A percentile compares a stretch with the other conserved stretches of the same genome.
Conservation (phyloP, 1,139 yeast genomes). For the Candida sanyaensis region DNA sequence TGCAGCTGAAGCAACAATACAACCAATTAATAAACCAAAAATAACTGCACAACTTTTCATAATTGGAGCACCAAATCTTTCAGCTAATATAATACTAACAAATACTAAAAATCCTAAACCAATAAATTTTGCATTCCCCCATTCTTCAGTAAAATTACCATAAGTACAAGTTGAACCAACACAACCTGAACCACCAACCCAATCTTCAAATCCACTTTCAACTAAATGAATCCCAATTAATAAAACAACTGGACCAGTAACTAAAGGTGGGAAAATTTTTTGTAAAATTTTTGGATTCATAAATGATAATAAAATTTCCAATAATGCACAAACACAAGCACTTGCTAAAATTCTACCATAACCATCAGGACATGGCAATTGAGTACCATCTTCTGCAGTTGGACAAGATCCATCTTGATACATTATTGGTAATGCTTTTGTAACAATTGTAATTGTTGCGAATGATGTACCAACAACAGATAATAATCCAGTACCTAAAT, state of each 20-base stretch:
- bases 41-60: constrained; percentile 93
- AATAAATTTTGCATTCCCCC: constrained; percentile 85
- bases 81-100: constrained; percentile 69
- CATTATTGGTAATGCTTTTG: constrained; percentile 78
- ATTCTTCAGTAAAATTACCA: constrained; percentile 37
- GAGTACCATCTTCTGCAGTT: constrained; percentile 55
- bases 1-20: constrained; percentile 89
- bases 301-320: constrained; percentile 73
- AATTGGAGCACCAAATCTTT: constrained; percentile 90
- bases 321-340: constrained; percentile 70
- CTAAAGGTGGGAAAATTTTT: constrained; percentile 80
- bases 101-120: constrained; percentile 87
- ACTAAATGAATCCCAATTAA: constrained; percentile 75
- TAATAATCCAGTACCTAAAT: constrained; percentile 81
- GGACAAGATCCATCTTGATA: constrained; percentile 73
- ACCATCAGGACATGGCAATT: constrained; percentile 84
- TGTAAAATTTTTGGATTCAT: constrained; percentile 72
- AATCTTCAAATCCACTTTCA: constrained; percentile 72
- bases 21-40: constrained; percentile 78
- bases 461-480: constrained; percentile 91
- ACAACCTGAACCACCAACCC: constrained; percentile 90
- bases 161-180: constrained; percentile 32
- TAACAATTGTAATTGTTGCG: constrained; percentile 80
- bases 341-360: constrained; percentile 86
- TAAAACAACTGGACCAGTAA: constrained; percentile 89